Evolutionary conservation across 805 yeast species (phyloP).

Genomic region (Starmerella cellae): DNA sequence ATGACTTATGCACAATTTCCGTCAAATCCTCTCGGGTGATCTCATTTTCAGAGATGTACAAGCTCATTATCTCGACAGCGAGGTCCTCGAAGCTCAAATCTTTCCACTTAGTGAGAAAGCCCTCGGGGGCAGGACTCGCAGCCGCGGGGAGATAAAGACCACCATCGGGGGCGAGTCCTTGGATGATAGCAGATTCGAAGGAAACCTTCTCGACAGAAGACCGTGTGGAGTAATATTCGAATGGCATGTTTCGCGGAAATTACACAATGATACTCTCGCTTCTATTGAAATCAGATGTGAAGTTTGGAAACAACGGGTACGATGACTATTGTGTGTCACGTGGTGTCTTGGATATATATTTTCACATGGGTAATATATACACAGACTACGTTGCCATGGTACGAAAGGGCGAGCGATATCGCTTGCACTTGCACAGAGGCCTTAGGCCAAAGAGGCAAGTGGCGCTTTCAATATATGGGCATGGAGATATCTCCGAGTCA

Average conservation of each 20-base stretch:
- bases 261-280: neutral
- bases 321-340: too few relatives aligned
- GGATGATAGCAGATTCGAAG: slow-evolving; percentile 32
- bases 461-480: neutral
- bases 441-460: too few relatives aligned
- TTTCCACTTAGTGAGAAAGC: slow-evolving; percentile 54
- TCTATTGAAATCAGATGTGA: too few relatives aligned
- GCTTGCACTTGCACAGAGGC: too few relatives aligned
- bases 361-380: too few relatives aligned
- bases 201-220: slow-evolving; percentile 26
- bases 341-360: too few relatives aligned
- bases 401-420: too few relatives aligned
- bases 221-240: slow-evolving; percentile 31
- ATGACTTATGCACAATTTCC: slow-evolving; percentile 52
- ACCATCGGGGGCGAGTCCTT: slow-evolving; percentile 92
- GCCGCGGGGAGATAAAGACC: slow-evolving; percentile 82
- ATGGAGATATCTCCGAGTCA: neutral
- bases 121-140: slow-evolving; percentile 54
- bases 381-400: too few relatives aligned
- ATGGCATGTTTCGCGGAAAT: slow-evolving; percentile 21
- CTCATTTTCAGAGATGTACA: slow-evolving; percentile 61
- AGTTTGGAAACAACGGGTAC: too few relatives aligned
- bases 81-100: slow-evolving; percentile 68
- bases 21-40: slow-evolving; percentile 58
- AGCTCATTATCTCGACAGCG: slow-evolving; percentile 73